Percentiles rank a stretch among this genome's conserved stretches.
These are phyloP conservation scores for Tylopilus balloui DNA, from an alignment of 768 basidiomycete genomes.

Conservation along the genomic window DNA sequence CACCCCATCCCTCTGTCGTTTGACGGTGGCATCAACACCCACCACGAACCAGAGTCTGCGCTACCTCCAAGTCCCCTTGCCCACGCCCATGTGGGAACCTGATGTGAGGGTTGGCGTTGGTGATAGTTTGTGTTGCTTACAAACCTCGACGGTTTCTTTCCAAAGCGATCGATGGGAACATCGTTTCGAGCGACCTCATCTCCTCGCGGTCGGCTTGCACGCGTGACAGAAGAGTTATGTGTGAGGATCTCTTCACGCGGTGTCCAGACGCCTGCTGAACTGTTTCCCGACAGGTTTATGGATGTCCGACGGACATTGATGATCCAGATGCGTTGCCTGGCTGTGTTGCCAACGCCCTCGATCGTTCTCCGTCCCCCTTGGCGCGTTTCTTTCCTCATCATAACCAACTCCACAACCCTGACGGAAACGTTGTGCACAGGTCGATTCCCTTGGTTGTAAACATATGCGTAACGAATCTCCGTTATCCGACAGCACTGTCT, in stretches of 20 bases:
- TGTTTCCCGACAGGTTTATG: slow-evolving; percentile 3
- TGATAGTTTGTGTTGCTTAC: background rate
- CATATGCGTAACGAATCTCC: slow-evolving; percentile 1
- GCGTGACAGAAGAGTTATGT: slow-evolving; percentile 21
- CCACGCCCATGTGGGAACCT: slow-evolving; percentile 9
- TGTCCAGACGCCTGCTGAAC: slow-evolving; percentile 2
- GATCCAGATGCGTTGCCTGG: background rate
- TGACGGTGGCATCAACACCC: too few relatives aligned
- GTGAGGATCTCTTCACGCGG: background rate
- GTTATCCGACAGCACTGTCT: slow-evolving; percentile 18
- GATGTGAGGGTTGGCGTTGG: slow-evolving; percentile 3
- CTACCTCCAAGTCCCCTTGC: slow-evolving; percentile 18
- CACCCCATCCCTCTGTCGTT: background rate
- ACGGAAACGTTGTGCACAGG: slow-evolving; percentile 8
- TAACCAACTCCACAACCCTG: slow-evolving; percentile 1
- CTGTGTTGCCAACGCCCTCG: background rate
- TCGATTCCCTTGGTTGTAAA: background rate
- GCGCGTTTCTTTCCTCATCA: background rate
- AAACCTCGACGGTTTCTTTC: background rate
- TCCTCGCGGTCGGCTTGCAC: slow-evolving; percentile 10
- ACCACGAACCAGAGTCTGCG: slow-evolving; percentile 1
- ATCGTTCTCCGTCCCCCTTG: background rate
- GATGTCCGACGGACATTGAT: background rate
- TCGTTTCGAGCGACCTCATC: slow-evolving; percentile 13
- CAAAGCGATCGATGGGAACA: slow-evolving; percentile 5